phyloP scores from a whole-genome alignment of 2,329 filamentous ascomycete genomes.

The Botrytis squamosa region DNA sequence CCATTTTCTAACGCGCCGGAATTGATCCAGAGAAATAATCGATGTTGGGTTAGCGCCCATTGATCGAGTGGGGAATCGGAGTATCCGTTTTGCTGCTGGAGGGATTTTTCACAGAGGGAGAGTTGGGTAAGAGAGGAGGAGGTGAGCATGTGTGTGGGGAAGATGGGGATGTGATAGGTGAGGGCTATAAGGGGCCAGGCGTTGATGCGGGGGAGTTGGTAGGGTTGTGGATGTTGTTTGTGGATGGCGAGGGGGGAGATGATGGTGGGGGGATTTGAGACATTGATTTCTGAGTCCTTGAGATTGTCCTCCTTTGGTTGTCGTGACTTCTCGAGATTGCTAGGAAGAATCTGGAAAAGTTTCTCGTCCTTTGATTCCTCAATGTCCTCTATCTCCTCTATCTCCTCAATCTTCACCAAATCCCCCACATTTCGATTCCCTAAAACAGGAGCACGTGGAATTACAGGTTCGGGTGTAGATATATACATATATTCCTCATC shows the following conservation, averaged over 20 bases:
- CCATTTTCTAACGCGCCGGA: neutral
- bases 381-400: too few species aligned
- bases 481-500: too few species aligned
- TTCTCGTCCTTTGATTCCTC: too few species aligned
- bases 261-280: too few species aligned
- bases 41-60: neutral
- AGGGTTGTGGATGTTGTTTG: neutral
- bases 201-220: neutral
- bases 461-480: too few species aligned
- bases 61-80: fast-evolving
- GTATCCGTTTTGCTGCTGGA: neutral
- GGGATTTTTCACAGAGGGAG: neutral
- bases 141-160: neutral
- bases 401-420: too few species aligned
- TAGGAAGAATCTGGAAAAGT: neutral
- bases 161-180: neutral
- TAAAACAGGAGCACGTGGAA: fast-evolving
- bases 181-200: neutral
- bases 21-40: neutral
- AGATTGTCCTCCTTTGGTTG: fast-evolving
- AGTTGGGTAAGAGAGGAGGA: neutral
- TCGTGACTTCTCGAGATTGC: fast-evolving
- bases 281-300: fast-evolving
- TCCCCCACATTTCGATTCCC: too few species aligned
- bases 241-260: too few species aligned